Conservation (phyloP, 2,329 filamentous ascomycete species). For the Penicillium sp. region DNA sequence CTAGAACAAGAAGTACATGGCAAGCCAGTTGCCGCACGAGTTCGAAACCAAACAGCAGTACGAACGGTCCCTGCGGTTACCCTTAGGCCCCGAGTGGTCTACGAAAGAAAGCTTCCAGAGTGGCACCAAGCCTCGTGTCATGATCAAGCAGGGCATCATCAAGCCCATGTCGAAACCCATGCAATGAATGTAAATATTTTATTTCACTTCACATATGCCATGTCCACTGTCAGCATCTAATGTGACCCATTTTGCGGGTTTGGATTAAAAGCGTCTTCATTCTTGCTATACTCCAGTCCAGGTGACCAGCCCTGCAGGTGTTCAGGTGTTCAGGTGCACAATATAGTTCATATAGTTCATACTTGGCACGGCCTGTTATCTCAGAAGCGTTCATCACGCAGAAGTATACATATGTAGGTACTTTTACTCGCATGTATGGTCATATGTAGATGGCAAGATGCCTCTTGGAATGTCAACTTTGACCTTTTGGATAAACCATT, state of each 20-base stretch:
- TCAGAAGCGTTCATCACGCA: slow-evolving; percentile 1
- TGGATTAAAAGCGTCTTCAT: slow-evolving; percentile 1
- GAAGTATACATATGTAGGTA: neutral
- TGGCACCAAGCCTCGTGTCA: slow-evolving; percentile 74
- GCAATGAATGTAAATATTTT: slow-evolving; percentile 30
- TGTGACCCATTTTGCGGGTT: slow-evolving; percentile 1
- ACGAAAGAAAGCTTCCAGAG: slow-evolving; percentile 94
- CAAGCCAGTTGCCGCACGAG: slow-evolving; percentile 72
- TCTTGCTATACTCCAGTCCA: neutral
- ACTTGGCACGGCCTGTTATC: neutral
- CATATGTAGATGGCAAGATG: neutral
- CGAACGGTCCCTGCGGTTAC: slow-evolving; percentile 74
- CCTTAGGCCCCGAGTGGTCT: slow-evolving; percentile 86
- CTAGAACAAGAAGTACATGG: slow-evolving; percentile 77
- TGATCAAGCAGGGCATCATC: slow-evolving; percentile 87
- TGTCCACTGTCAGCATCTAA: slow-evolving; percentile 2
- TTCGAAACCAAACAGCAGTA: slow-evolving; percentile 85
- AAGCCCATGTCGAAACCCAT: slow-evolving; percentile 74
- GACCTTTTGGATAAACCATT: slow-evolving; percentile 2
- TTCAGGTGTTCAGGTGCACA: neutral
- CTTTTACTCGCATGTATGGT: neutral
- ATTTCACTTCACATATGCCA: neutral
- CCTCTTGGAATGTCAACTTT: slow-evolving; percentile 8
- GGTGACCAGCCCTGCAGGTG: neutral
- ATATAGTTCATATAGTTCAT: neutral